Evolutionary conservation across 108 stramenopile species (phyloP).

Genomic region (Cyclotella sp.): DNA sequence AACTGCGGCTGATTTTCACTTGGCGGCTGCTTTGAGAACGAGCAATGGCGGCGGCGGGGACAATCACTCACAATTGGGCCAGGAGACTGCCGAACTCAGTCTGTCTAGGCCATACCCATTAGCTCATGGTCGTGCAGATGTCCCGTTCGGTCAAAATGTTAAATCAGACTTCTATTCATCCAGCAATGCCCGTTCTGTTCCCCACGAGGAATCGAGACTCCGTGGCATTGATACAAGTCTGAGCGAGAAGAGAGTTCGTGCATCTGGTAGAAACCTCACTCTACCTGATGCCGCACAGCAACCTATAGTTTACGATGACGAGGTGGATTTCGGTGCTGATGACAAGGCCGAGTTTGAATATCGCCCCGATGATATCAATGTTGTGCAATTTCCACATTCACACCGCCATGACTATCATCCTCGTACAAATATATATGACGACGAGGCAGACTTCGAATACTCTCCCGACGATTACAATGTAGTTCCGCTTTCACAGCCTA

Average conservation of each 20-base stretch:
- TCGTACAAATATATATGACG: not conserved
- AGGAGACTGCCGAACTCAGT: not conserved
- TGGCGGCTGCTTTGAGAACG: constrained; percentile 32
- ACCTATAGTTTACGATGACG: constrained; percentile 25
- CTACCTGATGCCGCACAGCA: not conserved
- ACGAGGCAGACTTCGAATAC: constrained; percentile 39
- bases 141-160: not conserved
- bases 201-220: constrained; percentile 33
- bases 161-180: constrained; percentile 4
- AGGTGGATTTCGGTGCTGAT: constrained; percentile 8
- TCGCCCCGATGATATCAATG: constrained; percentile 15
- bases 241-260: constrained; percentile 45
- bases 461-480: constrained; percentile 15
- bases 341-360: constrained; percentile 32
- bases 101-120: not conserved
- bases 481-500: not conserved
- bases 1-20: constrained; percentile 47
- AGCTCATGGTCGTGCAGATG: not conserved
- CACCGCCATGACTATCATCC: not conserved
- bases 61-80: not conserved
- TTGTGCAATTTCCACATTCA: not conserved
- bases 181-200: constrained; percentile 1
- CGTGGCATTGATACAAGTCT: constrained; percentile 44
- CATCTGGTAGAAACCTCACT: constrained; percentile 20
- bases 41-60: not conserved